These are phyloP conservation scores for Annulohypoxylon truncatum DNA, from an alignment of 2,329 filamentous ascomycete species.

Conservation along the genomic window DNA sequence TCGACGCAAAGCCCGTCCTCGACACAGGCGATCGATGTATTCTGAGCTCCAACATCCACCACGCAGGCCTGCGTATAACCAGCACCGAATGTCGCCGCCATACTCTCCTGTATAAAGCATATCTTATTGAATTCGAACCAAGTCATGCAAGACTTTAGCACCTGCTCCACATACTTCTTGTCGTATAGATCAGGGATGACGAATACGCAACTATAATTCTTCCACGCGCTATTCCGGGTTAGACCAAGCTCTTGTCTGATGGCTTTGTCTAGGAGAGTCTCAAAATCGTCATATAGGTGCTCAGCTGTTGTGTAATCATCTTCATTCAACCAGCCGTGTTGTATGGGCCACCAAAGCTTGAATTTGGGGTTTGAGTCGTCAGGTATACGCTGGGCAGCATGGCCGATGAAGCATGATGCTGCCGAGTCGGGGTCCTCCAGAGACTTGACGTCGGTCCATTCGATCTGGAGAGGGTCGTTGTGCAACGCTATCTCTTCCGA, in stretches of 20 bases:
- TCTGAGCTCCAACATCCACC: conserved; percentile 95
- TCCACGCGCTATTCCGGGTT: conserved; percentile 81
- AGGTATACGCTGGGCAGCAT: conserved; percentile 84
- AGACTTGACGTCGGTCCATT: conserved; percentile 87
- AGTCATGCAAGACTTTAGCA: conserved; percentile 85
- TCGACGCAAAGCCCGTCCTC: conserved; percentile 96
- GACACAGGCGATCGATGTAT: conserved; percentile 96
- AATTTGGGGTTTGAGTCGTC: conserved; percentile 91
- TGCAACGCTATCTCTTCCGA: conserved; percentile 92
- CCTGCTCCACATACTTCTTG: conserved; percentile 86
- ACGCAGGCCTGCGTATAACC: conserved; percentile 95
- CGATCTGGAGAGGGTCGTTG: conserved; percentile 92
- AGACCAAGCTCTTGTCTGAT: conserved; percentile 87
- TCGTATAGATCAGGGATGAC: conserved; percentile 98
- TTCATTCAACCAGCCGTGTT: conserved; percentile 89
- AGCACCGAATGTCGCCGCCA: conserved; percentile 93
- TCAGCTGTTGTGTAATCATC: conserved; percentile 84
- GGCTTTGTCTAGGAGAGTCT: conserved; percentile 85
- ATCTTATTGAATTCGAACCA: conserved; percentile 91
- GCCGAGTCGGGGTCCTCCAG: conserved; percentile 72
- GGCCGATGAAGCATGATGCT: conserved; percentile 79
- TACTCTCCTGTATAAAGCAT: conserved; percentile 95
- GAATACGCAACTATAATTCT: conserved; percentile 95
- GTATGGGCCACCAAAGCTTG: conserved; percentile 92
- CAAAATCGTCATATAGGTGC: conserved; percentile 86